These are phyloP conservation scores for Colletotrichum musae DNA, from an alignment of 2,329 filamentous ascomycete genomes.

Conservation along the genomic window DNA sequence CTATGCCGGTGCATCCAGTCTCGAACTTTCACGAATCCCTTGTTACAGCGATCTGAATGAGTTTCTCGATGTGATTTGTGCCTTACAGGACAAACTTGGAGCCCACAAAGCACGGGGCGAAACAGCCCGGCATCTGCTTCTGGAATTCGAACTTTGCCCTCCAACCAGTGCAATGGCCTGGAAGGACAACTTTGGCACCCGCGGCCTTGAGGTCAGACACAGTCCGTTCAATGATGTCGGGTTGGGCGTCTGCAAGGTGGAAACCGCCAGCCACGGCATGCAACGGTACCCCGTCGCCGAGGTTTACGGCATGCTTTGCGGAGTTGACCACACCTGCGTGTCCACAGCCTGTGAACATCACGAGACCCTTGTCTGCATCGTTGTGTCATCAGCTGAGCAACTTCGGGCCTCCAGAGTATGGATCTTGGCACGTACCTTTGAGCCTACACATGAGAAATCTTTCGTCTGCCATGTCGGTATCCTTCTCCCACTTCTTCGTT, in stretches of 20 bases:
- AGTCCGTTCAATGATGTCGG: slow-evolving; percentile 59
- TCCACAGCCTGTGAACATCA: slow-evolving; percentile 70
- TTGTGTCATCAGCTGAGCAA: neutral
- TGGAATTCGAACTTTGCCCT: slow-evolving; percentile 67
- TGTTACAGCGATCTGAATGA: neutral
- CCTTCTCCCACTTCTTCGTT: slow-evolving; percentile 60
- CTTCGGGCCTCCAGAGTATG: neutral
- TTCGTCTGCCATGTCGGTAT: slow-evolving; percentile 66
- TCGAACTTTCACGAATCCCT: neutral
- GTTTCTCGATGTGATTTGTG: neutral
- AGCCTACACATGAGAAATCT: slow-evolving; percentile 67
- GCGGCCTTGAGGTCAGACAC: slow-evolving; percentile 63
- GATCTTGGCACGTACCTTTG: slow-evolving; percentile 54
- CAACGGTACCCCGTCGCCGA: slow-evolving; percentile 54
- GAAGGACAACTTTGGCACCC: slow-evolving; percentile 63
- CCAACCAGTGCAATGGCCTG: slow-evolving; percentile 71
- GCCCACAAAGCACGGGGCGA: slow-evolving; percentile 67
- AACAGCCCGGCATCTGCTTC: slow-evolving; percentile 62
- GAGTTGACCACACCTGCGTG: slow-evolving; percentile 70
- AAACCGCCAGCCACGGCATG: slow-evolving; percentile 68
- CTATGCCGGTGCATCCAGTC: too few species aligned
- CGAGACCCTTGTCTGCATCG: slow-evolving; percentile 54
- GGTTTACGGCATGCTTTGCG: slow-evolving; percentile 59
- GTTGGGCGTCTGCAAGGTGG: slow-evolving; percentile 64
- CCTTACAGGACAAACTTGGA: slow-evolving; percentile 49